Conservation (phyloP, 116 monocot genomes). For the Dioscorea cayenensis region DNA sequence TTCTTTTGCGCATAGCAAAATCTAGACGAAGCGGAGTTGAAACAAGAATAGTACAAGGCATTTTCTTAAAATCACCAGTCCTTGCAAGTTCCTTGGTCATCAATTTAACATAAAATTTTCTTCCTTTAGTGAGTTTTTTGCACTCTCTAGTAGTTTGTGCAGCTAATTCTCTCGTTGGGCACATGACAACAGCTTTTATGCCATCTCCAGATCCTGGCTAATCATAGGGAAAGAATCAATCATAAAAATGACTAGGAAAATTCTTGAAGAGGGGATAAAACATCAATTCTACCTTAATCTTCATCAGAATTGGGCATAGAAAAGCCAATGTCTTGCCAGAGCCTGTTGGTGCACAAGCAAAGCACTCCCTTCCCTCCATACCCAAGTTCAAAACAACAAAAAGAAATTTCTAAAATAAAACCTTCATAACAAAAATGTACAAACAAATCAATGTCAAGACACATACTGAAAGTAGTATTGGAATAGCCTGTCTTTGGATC, state of each 20-base stretch:
- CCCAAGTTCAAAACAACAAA: neutral
- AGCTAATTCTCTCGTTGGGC: constrained; percentile 95
- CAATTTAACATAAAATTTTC: constrained; percentile 71
- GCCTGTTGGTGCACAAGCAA: constrained; percentile 98
- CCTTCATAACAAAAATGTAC: neutral
- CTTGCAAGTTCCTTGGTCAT: constrained; percentile 94
- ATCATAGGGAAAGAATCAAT: constrained; percentile 17
- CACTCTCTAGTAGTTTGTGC: constrained; percentile 88
- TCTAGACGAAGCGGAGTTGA: constrained; percentile 93
- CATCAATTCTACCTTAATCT: constrained; percentile 66
- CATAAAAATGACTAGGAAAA: neutral
- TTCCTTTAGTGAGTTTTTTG: constrained; percentile 78
- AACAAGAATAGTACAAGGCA: constrained; percentile 78
- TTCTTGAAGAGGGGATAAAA: neutral
- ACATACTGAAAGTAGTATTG: constrained; percentile 75
- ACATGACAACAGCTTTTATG: constrained; percentile 79
- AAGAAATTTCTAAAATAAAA: neutral
- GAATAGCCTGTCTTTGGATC: constrained; percentile 96
- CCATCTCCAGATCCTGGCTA: constrained; percentile 88
- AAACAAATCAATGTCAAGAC: constrained; percentile 13
- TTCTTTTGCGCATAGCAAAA: constrained; percentile 67
- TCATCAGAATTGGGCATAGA: constrained; percentile 82
- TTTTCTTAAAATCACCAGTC: constrained; percentile 73
- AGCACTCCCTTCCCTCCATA: constrained; percentile 81
- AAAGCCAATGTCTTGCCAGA: constrained; percentile 98